phyloP scores from a whole-genome alignment of 1,284 basidiomycete genomes.

The Boletellus deceptivus region DNA sequence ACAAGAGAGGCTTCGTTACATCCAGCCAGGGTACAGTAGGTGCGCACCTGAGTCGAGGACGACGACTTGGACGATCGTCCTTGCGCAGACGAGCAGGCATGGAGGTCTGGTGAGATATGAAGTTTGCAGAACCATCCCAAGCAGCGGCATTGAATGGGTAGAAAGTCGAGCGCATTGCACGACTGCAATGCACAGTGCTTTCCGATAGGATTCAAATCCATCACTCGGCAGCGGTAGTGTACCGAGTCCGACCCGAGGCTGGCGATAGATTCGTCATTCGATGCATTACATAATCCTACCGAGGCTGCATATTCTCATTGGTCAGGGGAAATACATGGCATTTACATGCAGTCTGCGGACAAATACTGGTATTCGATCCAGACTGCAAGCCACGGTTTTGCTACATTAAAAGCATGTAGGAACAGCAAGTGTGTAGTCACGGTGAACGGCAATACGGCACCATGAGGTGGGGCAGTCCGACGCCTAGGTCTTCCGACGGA shows the following conservation, averaged over 20 bases:
- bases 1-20: conserved; percentile 59
- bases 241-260: no score
- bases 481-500: conserved; percentile 81
- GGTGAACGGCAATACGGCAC: conserved; percentile 7
- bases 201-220: conserved; percentile 43
- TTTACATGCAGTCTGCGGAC: conserved; percentile 4
- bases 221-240: neutral
- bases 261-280: no score
- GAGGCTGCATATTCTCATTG: neutral
- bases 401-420: conserved; percentile 1
- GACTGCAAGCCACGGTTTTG: conserved; percentile 14
- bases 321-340: conserved; percentile 19
- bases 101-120: conserved; percentile 55
- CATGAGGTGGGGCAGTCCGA: neutral
- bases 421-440: neutral
- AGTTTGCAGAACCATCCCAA: conserved; percentile 45
- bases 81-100: conserved; percentile 45
- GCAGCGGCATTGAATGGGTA: conserved; percentile 52
- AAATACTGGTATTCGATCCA: conserved; percentile 13
- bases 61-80: conserved; percentile 1
- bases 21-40: conserved; percentile 47
- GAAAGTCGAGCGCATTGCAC: conserved; percentile 50
- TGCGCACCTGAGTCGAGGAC: conserved; percentile 30
- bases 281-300: conserved; percentile 8
- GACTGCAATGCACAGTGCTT: conserved; percentile 44